Conservation (phyloP, 345 rosid genomes). For the Corymbia maculata region DNA sequence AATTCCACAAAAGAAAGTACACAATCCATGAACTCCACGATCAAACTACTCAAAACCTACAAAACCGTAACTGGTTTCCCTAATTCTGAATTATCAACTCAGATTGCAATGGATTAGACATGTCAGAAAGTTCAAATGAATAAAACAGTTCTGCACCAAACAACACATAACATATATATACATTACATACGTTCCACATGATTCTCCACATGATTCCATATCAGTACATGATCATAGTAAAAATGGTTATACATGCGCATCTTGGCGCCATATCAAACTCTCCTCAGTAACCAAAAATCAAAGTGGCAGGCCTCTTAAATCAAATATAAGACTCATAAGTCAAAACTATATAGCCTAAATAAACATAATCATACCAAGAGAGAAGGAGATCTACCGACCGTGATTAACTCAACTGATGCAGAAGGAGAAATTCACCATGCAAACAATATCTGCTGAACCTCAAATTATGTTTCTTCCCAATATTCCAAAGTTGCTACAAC, state of each 20-base stretch:
- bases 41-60: background rate
- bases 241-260: background rate
- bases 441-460: background rate
- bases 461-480: background rate
- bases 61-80: background rate
- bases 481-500: background rate
- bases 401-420: background rate
- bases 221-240: background rate
- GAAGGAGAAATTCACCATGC: background rate
- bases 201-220: background rate
- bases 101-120: background rate
- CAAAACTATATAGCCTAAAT: background rate
- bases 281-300: background rate
- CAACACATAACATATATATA: background rate
- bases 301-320: background rate
- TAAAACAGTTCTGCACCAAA: background rate
- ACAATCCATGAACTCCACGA: background rate
- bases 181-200: background rate
- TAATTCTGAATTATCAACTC: background rate
- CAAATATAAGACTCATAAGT: background rate
- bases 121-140: background rate
- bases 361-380: background rate
- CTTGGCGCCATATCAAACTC: background rate
- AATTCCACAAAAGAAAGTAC: background rate
- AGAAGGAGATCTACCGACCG: background rate